Evolutionary conservation across 257 asterid genomes (phyloP).

Genomic region (Solanum stenotomum): DNA sequence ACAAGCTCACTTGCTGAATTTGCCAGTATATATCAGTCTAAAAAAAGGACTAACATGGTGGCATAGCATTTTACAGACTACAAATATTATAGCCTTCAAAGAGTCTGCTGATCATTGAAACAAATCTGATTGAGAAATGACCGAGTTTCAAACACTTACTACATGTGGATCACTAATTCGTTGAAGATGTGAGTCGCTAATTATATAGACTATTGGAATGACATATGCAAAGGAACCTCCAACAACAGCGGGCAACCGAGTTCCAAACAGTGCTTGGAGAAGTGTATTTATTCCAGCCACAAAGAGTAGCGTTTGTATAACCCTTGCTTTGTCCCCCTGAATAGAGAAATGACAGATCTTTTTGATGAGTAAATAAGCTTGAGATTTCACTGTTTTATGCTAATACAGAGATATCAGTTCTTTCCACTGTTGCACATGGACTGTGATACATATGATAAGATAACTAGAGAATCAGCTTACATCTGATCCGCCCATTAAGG

Average conservation of each 20-base stretch:
- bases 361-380: neutral
- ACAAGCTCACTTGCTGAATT: neutral
- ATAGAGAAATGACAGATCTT: neutral
- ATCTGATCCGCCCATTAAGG: constrained; percentile 89
- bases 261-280: constrained; percentile 87
- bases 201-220: constrained; percentile 66
- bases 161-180: constrained; percentile 58
- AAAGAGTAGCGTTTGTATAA: constrained; percentile 82
- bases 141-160: constrained; percentile 25
- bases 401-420: neutral
- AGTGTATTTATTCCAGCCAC: constrained; percentile 97
- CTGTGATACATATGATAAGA: neutral
- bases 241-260: constrained; percentile 86
- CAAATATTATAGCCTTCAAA: neutral
- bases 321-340: constrained; percentile 92
- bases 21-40: neutral
- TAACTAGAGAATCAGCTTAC: constrained; percentile 33
- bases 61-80: neutral
- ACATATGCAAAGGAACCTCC: constrained; percentile 95
- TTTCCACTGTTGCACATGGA: neutral
- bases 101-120: neutral
- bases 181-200: constrained; percentile 64
- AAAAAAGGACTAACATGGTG: neutral
- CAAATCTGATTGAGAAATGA: neutral
- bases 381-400: neutral